Base-by-base conservation (phyloP, 2,329 filamentous ascomycete species). In the Geoglossum cookeanum region DNA sequence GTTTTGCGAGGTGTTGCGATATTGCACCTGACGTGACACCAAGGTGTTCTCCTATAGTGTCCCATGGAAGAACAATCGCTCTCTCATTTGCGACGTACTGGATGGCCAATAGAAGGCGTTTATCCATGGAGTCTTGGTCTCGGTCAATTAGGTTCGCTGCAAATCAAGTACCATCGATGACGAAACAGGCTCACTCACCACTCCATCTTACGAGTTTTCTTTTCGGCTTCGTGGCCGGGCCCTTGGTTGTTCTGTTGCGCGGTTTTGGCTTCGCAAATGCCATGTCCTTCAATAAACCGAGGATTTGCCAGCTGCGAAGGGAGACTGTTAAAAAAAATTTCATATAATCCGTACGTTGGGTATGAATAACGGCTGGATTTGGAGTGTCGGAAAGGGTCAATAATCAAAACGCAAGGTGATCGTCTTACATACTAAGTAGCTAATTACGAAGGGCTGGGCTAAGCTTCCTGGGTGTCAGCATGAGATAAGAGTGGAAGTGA, bases 21-120 rank as follows among this genome's bases (percentile, higher is more conserved):
- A 74, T 58, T 3, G 72, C 70, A 17, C 65, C 64, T 2, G 67
- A 69, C 0, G 70, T 70, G 0, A 71, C 68, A 6, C 69, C 68
- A 15, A 74, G 63, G 0, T 71, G 67, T 54, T 73, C 69, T 29
- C 71, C 71, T 47, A 73, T 66, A 0, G 62, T 55, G 13, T 71
- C 67, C 70, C 70, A 74, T 0, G 72, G 71, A 0, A 74, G 9
- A 1, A 66, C 62, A 29, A 69, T 62, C 32, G 64, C 65, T 53
- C 65, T 61, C 4, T 66, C 61, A 11, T 59, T 58, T 39, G 65
- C 48, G 22, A 59, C 58, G 5, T 55, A 55, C 8, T 58, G 39
- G 32, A 62, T 44, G 27, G 47, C 37, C 7, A 60, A 45, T 13
- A 59, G 4, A 37, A 59, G 35, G 13, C 44, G 32, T 33, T 58